phyloP scores from a whole-genome alignment of 495 filamentous ascomycete genomes.

The Aspergillus diversus region DNA sequence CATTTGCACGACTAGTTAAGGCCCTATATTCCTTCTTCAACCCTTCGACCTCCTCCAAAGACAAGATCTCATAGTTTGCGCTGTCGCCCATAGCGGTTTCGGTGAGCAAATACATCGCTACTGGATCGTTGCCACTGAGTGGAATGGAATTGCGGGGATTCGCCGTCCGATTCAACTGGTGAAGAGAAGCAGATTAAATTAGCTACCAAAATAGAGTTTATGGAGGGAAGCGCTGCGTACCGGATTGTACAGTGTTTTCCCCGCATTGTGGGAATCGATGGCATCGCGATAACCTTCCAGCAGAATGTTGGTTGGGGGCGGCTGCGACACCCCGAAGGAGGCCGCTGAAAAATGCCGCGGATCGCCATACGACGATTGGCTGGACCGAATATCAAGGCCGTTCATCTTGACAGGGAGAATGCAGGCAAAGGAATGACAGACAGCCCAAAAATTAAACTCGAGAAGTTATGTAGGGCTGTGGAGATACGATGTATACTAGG shows the following conservation, averaged over 20 bases:
- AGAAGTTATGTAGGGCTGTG: slow-evolving; percentile 10
- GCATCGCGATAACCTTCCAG: slow-evolving; percentile 52
- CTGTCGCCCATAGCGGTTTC: slow-evolving; percentile 92
- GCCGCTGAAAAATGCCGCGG: slow-evolving; percentile 45
- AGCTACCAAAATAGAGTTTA: slow-evolving; percentile 17
- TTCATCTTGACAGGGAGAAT: slow-evolving; percentile 42
- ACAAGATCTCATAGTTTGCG: slow-evolving; percentile 78
- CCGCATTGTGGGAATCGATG: slow-evolving; percentile 38
- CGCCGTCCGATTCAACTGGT: slow-evolving; percentile 33
- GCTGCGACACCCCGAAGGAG: slow-evolving; percentile 43
- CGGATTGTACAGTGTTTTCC: slow-evolving; percentile 43
- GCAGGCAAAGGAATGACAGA: background rate
- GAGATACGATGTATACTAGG: slow-evolving; percentile 20
- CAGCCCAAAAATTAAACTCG: slow-evolving; percentile 4
- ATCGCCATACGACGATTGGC: slow-evolving; percentile 53
- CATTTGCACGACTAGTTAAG: slow-evolving; percentile 74
- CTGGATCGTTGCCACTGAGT: slow-evolving; percentile 57
- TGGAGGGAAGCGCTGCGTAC: slow-evolving; percentile 32
- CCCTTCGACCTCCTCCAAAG: slow-evolving; percentile 85
- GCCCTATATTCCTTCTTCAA: slow-evolving; percentile 82
- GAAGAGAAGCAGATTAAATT: slow-evolving; percentile 10
- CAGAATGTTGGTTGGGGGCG: slow-evolving; percentile 43
- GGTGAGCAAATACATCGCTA: slow-evolving; percentile 82
- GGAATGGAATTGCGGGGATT: slow-evolving; percentile 47
- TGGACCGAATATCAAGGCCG: slow-evolving; percentile 46